Conservation (phyloP, 2,329 filamentous ascomycete species). For the Diaporthe australafricana region DNA sequence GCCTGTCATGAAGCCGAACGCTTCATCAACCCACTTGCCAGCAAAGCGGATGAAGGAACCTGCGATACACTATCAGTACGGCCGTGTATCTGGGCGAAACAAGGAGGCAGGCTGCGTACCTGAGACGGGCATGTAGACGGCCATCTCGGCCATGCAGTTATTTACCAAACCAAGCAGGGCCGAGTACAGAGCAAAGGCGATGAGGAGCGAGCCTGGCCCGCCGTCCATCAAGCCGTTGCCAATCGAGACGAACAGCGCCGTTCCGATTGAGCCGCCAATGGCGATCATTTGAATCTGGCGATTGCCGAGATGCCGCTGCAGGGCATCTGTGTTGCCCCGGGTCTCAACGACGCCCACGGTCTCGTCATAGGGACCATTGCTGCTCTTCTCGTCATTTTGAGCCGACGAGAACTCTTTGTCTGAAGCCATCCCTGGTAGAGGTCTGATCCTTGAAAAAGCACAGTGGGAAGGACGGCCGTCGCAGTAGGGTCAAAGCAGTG, state of each 20-base stretch:
- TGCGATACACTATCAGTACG: background rate
- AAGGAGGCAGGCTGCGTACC: constrained; percentile 42
- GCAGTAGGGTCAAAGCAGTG: background rate
- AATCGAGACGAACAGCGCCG: constrained; percentile 71
- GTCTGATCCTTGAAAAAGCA: background rate
- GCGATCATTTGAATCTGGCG: constrained; percentile 70
- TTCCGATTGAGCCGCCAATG: constrained; percentile 68
- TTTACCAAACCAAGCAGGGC: constrained; percentile 70
- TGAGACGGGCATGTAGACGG: constrained; percentile 69
- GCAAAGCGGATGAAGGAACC: constrained; percentile 73
- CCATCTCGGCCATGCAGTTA: constrained; percentile 76
- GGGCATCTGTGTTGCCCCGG: constrained; percentile 38
- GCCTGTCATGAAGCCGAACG: constrained; percentile 67
- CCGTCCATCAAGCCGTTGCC: constrained; percentile 62
- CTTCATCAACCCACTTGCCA: constrained; percentile 74
- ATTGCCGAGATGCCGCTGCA: constrained; percentile 63
- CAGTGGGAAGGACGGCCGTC: background rate
- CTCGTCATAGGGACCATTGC: constrained; percentile 27
- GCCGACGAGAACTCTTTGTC: background rate
- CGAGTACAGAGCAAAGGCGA: constrained; percentile 69
- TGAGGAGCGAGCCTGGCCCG: constrained; percentile 63
- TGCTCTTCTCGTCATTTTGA: constrained; percentile 17
- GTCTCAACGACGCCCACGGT: constrained; percentile 23
- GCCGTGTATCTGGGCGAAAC: background rate
- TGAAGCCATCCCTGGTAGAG: constrained; percentile 13